phyloP scores from a whole-genome alignment of 2,329 filamentous ascomycete species.

The Niveomyces coronatus region DNA sequence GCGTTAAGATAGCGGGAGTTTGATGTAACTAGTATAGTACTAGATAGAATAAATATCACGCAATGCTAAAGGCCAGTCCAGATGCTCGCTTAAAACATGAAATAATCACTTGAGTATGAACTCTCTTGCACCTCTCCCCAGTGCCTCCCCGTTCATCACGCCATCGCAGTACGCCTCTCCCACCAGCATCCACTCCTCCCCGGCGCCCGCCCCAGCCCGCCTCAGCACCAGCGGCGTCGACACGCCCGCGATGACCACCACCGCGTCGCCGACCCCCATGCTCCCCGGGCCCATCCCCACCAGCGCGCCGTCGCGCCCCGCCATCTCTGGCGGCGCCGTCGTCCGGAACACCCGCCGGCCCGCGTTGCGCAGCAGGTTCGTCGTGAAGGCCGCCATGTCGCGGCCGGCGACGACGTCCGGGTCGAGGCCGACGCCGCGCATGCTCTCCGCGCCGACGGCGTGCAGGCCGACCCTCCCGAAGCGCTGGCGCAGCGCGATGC shows the following conservation, averaged over 20 bases:
- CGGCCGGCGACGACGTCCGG: neutral
- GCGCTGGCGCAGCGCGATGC: neutral
- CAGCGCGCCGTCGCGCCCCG: neutral
- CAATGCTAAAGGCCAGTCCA: neutral
- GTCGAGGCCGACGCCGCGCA: neutral
- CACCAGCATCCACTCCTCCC: conserved; percentile 16
- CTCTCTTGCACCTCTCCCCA: conserved; percentile 7
- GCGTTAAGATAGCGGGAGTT: too few relatives aligned
- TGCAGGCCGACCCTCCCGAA: neutral
- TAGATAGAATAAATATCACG: neutral
- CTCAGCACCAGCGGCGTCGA: conserved; percentile 20
- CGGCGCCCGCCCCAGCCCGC: neutral
- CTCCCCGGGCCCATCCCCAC: conserved; percentile 19
- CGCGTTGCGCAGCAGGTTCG: conserved; percentile 13
- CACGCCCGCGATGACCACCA: conserved; percentile 20
- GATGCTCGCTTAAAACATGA: neutral
- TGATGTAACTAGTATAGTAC: too few relatives aligned
- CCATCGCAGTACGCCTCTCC: conserved; percentile 25
- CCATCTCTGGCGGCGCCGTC: conserved; percentile 13
- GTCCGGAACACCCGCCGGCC: conserved; percentile 16
- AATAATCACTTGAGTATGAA: conserved; percentile 1
- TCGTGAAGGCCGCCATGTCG: conserved; percentile 10
- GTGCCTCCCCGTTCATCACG: conserved; percentile 22
- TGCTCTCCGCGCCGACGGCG: neutral
- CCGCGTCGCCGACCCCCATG: conserved; percentile 16